A percentile compares a stretch with the other conserved stretches of the same genome.
Evolutionary conservation across 768 basidiomycete genomes (phyloP).

Genomic region (Xerocomus spinulosus): DNA sequence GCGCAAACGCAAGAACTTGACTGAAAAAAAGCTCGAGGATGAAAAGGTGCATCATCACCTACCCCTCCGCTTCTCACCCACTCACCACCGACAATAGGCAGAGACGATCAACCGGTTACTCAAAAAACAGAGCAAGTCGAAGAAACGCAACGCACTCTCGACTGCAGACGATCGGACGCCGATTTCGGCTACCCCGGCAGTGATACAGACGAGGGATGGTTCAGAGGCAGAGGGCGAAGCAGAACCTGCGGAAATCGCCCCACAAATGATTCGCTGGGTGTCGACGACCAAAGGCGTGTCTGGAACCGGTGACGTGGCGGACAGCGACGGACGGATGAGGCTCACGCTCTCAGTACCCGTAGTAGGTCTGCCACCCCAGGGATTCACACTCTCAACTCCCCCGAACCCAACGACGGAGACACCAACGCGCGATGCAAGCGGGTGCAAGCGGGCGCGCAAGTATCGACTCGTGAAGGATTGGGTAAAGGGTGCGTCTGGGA

Average conservation of each 20-base stretch:
- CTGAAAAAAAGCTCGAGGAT: constrained; percentile 80
- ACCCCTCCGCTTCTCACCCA: too few species aligned
- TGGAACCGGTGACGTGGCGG: background rate
- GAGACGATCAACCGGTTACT: constrained; percentile 88
- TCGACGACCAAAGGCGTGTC: constrained; percentile 52
- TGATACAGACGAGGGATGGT: constrained; percentile 27
- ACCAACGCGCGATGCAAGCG: constrained; percentile 49
- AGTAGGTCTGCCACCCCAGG: constrained; percentile 17
- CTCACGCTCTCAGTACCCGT: constrained; percentile 55
- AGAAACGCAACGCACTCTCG: constrained; percentile 48
- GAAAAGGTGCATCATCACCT: constrained; percentile 60
- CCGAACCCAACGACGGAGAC: constrained; percentile 7
- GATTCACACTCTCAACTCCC: constrained; percentile 9
- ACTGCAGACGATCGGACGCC: constrained; percentile 45
- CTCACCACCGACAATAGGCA: constrained; percentile 40
- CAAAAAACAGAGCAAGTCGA: constrained; percentile 75
- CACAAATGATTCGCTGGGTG: constrained; percentile 71
- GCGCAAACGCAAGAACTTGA: constrained; percentile 73
- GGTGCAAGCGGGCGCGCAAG: constrained; percentile 52
- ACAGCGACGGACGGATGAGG: constrained; percentile 30
- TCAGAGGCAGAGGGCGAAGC: constrained; percentile 39
- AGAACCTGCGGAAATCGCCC: constrained; percentile 36
- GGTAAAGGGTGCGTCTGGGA: constrained; percentile 57
- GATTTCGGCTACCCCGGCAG: constrained; percentile 26
- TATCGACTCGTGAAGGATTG: constrained; percentile 65